Conservation (phyloP, 129 eudicot species). For the Dittrichia graveolens region DNA sequence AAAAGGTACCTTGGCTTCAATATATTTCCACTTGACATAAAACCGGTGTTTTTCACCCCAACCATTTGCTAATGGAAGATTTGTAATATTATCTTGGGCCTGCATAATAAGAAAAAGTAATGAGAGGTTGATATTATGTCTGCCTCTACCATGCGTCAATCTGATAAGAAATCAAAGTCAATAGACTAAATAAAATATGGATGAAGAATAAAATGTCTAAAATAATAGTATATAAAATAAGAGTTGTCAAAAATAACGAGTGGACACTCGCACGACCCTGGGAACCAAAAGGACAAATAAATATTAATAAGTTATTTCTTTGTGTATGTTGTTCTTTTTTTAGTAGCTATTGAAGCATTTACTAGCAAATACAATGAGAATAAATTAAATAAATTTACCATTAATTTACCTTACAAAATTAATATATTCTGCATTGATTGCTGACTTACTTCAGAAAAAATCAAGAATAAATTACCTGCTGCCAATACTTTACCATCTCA, state of each 20-base stretch:
- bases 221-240: no score
- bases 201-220: neutral
- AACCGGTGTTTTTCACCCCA: constrained; percentile 96
- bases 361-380: no score
- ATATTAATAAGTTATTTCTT: no score
- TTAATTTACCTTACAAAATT: neutral
- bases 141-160: neutral
- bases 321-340: no score
- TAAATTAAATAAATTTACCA: no score
- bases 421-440: neutral
- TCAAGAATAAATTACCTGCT: constrained; percentile 60
- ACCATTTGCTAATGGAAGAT: constrained; percentile 76
- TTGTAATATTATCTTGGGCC: constrained; percentile 94
- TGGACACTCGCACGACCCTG: no score
- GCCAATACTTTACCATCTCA: constrained; percentile 99
- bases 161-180: neutral
- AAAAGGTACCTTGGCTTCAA: constrained; percentile 82
- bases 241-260: no score
- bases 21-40: constrained; percentile 87
- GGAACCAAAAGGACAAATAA: no score
- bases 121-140: neutral
- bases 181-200: constrained; percentile 7
- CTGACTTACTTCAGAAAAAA: neutral
- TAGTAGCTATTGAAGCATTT: no score
- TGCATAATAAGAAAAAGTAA: constrained; percentile 31